Conservation (phyloP, 31 red algal species). For the Asparagopsis taxiformis region DNA sequence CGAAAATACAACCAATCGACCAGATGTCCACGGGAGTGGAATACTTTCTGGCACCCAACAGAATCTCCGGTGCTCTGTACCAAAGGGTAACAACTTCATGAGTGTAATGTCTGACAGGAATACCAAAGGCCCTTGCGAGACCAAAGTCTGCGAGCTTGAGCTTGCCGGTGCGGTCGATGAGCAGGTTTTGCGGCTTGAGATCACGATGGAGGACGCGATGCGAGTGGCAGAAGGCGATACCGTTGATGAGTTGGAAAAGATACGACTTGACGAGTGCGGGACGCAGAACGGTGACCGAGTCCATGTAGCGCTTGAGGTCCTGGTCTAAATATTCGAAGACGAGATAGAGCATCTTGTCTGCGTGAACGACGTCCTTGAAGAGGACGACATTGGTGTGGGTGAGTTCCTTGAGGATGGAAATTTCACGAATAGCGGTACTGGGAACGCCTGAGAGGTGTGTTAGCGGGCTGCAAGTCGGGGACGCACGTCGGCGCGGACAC, state of each 20-base stretch:
- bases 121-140: slow-evolving; percentile 92
- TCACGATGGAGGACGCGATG: slow-evolving; percentile 94
- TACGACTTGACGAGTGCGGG: slow-evolving; percentile 87
- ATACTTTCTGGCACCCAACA: slow-evolving; percentile 90
- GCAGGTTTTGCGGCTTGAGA: slow-evolving; percentile 98
- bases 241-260: slow-evolving; percentile 88
- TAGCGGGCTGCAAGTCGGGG: not conserved
- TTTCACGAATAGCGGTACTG: slow-evolving; percentile 95
- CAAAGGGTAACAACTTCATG: slow-evolving; percentile 99
- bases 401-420: slow-evolving; percentile 94
- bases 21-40: slow-evolving; percentile 96
- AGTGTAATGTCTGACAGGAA: slow-evolving; percentile 95
- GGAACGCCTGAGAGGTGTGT: slow-evolving; percentile 77
- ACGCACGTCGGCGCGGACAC: not conserved
- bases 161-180: slow-evolving; percentile 79
- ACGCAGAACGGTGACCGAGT: slow-evolving; percentile 49
- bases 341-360: slow-evolving; percentile 89
- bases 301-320: slow-evolving; percentile 98
- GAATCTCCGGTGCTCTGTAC: slow-evolving; percentile 99
- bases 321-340: slow-evolving; percentile 99
- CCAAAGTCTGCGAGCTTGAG: slow-evolving; percentile 99
- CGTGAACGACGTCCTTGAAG: slow-evolving; percentile 92
- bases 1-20: slow-evolving; percentile 98
- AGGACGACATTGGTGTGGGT: slow-evolving; percentile 90
- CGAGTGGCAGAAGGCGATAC: slow-evolving; percentile 90